A percentile compares a stretch with the other conserved stretches of the same genome.
Conservation (phyloP, 495 filamentous ascomycete genomes). For the Aspergillus avenaceus region DNA sequence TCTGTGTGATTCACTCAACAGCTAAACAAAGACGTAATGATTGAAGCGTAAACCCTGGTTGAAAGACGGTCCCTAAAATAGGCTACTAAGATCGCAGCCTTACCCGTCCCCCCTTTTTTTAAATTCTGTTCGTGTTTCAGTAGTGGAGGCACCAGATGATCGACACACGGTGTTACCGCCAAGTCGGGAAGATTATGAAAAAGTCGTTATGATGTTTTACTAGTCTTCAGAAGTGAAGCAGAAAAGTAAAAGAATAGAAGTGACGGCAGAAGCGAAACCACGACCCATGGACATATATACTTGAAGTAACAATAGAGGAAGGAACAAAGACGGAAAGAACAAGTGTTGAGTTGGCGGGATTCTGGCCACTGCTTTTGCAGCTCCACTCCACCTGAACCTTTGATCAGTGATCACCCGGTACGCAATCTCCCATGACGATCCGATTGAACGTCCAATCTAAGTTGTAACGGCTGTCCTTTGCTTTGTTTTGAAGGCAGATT, state of each 20-base stretch:
- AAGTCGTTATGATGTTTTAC: no score
- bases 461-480: neutral
- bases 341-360: slow-evolving; percentile 3
- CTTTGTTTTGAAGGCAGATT: neutral
- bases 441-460: neutral
- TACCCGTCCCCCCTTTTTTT: neutral
- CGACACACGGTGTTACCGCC: neutral
- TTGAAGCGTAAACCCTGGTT: neutral
- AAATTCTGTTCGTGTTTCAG: neutral
- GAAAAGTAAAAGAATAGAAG: neutral
- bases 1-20: neutral
- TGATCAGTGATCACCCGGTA: neutral
- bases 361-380: slow-evolving; percentile 1
- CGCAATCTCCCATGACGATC: neutral
- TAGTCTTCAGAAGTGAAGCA: neutral
- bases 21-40: neutral
- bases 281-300: neutral
- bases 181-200: neutral
- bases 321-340: neutral
- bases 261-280: neutral
- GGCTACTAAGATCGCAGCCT: neutral
- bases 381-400: slow-evolving; percentile 6
- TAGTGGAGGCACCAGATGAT: neutral
- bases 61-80: neutral
- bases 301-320: neutral